A percentile compares a stretch with the other conserved stretches of the same genome.
Conservation (phyloP, 257 asterid genomes). For the Asclepias syriaca region DNA sequence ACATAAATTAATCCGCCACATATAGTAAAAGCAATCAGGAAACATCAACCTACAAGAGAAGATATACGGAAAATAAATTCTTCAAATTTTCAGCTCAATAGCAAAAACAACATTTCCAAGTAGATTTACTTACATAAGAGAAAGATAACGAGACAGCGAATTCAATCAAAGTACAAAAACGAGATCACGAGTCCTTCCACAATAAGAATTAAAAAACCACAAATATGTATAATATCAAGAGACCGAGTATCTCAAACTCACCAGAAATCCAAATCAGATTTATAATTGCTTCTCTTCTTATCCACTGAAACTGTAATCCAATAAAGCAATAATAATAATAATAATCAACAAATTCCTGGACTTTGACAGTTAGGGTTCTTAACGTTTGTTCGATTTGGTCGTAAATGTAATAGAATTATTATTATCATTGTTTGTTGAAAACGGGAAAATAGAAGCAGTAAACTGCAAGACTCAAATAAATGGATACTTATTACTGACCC, state of each 20-base stretch:
- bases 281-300: neutral
- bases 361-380: conserved; percentile 1
- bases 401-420: neutral
- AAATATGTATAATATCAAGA: neutral
- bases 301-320: neutral
- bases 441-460: neutral
- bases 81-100: neutral
- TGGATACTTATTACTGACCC: too few relatives aligned
- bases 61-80: neutral
- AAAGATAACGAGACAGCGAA: neutral
- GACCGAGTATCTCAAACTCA: neutral
- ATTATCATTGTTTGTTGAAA: neutral
- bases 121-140: neutral
- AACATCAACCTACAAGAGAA: neutral
- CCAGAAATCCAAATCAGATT: neutral
- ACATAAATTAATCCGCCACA: neutral
- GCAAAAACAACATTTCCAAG: neutral
- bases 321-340: neutral
- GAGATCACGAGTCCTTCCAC: neutral
- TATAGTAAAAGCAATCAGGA: neutral
- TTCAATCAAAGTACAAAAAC: neutral
- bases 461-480: too few relatives aligned
- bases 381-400: neutral
- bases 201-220: too few relatives aligned
- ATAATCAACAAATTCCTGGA: neutral